Evolutionary conservation across 23 red algal species (phyloP).

Genomic region (Gracilaria gracilis): DNA sequence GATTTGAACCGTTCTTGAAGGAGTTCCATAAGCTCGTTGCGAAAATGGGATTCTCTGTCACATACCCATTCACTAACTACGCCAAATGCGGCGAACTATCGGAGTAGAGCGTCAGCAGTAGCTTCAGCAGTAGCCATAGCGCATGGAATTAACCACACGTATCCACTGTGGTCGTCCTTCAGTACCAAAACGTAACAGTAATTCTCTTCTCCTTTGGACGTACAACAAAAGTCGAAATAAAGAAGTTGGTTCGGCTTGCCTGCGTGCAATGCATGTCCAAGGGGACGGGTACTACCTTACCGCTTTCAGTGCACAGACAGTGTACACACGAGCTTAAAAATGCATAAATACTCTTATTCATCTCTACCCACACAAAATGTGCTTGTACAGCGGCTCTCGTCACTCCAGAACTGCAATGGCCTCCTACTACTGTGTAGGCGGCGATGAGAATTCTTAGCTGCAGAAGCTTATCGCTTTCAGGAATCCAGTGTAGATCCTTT

Average conservation of each 20-base stretch:
- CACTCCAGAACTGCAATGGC: no score
- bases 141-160: neutral
- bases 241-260: slow-evolving; percentile 2
- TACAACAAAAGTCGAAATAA: slow-evolving; percentile 12
- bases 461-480: no score
- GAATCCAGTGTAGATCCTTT: no score
- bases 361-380: neutral
- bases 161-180: neutral
- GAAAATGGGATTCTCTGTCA: neutral
- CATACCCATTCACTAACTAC: neutral
- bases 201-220: neutral
- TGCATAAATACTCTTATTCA: no score
- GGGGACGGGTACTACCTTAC: neutral
- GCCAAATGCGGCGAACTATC: neutral
- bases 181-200: neutral
- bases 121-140: neutral
- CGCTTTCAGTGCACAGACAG: no score
- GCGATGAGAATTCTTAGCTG: no score
- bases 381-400: no score
- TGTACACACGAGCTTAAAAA: no score
- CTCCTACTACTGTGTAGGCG: no score
- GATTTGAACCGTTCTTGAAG: neutral
- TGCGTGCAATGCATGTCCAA: slow-evolving; percentile 12
- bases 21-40: neutral
- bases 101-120: neutral